Evolutionary conservation across 1,139 yeast species (phyloP).

Genomic region (Taphrina wiesneri): DNA sequence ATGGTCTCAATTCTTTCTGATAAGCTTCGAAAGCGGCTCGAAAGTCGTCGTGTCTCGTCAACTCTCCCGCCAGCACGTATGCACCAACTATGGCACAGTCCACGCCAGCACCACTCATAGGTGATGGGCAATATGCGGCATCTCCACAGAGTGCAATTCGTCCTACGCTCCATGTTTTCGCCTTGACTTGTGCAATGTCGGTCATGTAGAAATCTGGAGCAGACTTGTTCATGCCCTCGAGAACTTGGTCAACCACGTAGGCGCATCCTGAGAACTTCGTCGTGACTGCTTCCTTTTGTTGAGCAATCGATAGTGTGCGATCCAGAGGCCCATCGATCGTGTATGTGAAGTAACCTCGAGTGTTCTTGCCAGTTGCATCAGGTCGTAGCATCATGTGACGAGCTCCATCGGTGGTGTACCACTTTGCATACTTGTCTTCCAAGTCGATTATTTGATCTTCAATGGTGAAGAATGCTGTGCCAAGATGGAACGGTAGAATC

Average conservation of each 20-base stretch:
- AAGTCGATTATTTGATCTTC: constrained; percentile 2
- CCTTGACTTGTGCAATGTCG: constrained; percentile 5
- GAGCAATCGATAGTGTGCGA: not conserved
- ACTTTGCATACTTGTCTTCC: constrained; percentile 4
- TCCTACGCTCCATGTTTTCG: constrained; percentile 1
- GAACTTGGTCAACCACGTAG: not conserved
- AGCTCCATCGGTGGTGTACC: not conserved
- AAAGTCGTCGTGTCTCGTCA: not conserved
- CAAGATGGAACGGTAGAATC: not conserved
- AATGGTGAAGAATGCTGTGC: constrained; percentile 16
- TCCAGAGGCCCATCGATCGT: not conserved
- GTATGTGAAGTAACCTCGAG: constrained; percentile 3
- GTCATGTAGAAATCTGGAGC: constrained; percentile 13
- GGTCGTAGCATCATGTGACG: constrained; percentile 12
- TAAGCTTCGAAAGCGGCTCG: not conserved
- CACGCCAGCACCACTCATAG: constrained; percentile 21
- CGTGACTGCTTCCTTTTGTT: not conserved
- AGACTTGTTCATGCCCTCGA: constrained; percentile 7
- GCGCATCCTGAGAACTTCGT: not conserved
- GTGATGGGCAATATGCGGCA: constrained; percentile 21
- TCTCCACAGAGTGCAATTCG: constrained; percentile 22
- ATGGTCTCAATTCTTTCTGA: not conserved
- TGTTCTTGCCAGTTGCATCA: not conserved
- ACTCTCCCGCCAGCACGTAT: constrained; percentile 24
- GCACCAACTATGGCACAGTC: constrained; percentile 13